Evolutionary conservation across 805 yeast genomes (phyloP).

Genomic region (Starmerella potacharoeniae): DNA sequence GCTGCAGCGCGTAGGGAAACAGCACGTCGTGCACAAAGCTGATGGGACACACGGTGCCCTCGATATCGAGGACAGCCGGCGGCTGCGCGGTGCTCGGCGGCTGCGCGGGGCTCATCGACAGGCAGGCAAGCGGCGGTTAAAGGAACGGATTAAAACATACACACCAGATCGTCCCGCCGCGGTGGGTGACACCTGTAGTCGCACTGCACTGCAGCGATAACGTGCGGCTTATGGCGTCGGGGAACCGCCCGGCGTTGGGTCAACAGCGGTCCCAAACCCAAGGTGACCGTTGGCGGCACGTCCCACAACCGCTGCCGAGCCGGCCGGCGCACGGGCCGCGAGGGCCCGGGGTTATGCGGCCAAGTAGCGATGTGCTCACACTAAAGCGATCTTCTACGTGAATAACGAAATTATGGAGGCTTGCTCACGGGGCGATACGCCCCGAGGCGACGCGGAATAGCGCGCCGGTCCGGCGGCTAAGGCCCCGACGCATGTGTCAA

Average conservation of each 20-base stretch:
- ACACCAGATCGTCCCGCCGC: background rate
- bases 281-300: background rate
- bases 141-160: background rate
- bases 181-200: background rate
- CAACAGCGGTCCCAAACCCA: no score
- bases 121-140: background rate
- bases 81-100: no score
- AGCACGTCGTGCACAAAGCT: slow-evolving; percentile 71
- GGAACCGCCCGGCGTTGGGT: background rate
- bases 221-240: background rate
- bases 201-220: background rate
- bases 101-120: no score
- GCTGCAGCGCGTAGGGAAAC: slow-evolving; percentile 53
- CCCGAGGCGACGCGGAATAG: background rate
- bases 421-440: no score
- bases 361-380: no score
- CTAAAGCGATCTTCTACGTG: no score
- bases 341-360: no score
- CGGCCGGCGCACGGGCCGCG: no score
- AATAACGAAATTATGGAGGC: no score
- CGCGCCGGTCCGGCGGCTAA: no score
- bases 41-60: slow-evolving; percentile 89
- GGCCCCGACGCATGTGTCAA: no score
- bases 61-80: slow-evolving; percentile 57
- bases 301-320: background rate